These are phyloP conservation scores for Cladophialophora yegresii DNA, from an alignment of 2,329 filamentous ascomycete genomes.

Conservation along the genomic window DNA sequence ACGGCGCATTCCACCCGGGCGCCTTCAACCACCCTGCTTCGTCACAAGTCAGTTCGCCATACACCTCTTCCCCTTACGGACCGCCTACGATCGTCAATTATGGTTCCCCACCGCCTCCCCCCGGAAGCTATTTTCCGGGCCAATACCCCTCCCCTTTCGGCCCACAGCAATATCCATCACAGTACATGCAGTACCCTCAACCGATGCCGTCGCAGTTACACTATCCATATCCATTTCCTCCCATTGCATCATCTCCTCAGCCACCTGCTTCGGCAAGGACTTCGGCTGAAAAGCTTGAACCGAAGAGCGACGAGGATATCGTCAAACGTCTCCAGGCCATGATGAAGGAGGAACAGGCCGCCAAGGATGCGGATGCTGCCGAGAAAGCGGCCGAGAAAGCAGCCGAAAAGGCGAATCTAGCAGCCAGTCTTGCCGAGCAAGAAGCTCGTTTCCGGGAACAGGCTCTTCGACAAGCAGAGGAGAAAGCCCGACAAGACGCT, in stretches of 20 bases:
- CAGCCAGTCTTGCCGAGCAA: constrained; percentile 41
- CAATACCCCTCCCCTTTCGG: constrained; percentile 41
- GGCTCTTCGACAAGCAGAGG: constrained; percentile 35
- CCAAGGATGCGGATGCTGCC: constrained; percentile 29
- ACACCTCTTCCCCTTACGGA: constrained; percentile 38
- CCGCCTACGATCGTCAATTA: constrained; percentile 46
- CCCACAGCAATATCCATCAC: constrained; percentile 35
- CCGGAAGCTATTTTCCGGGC: constrained; percentile 40
- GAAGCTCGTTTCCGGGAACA: constrained; percentile 40
- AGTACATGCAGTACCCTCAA: constrained; percentile 44
- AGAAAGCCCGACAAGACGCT: constrained; percentile 37
- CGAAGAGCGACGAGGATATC: constrained; percentile 59
- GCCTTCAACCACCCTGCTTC: constrained; percentile 26
- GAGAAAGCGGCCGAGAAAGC: constrained; percentile 49
- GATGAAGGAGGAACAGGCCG: constrained; percentile 39
- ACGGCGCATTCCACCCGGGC: constrained; percentile 17
- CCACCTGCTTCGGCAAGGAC: constrained; percentile 39
- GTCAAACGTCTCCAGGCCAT: constrained; percentile 62
- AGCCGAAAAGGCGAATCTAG: constrained; percentile 58
- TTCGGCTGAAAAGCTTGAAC: constrained; percentile 40
- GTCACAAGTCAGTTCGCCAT: constrained; percentile 35
- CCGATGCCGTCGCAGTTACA: constrained; percentile 40
- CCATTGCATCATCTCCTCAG: constrained; percentile 44
- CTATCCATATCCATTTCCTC: constrained; percentile 37
- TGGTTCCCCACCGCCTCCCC: constrained; percentile 34